Evolutionary conservation across 495 filamentous ascomycete species (phyloP), one percentile per base, ranked within the genome.

Genomic region (Neurospora sp.): DNA sequence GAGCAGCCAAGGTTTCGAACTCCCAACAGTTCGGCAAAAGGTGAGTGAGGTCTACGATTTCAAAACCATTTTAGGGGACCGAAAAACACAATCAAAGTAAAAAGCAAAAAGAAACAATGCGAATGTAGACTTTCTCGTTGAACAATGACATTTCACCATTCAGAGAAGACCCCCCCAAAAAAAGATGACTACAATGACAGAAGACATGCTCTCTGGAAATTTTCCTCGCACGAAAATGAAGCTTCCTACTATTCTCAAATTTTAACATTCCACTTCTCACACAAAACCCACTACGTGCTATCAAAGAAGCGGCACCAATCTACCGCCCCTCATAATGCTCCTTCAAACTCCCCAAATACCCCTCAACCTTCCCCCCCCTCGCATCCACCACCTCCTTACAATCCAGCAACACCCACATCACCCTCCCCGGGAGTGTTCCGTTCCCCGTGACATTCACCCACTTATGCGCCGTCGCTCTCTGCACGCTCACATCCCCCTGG

Each of bases 391-490:
- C 53, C 53, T 65, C 53, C 27, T 65, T 35, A 18, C 53, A 65
- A 4, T 65, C 53, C 27, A 65, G 10, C 53, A 65, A 18, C 12
- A 65, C 53, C 53, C 53, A 65, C 53, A 65, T 65, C 53, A 65
- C 53, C 27, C 53, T 65, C 53, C 53, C 53, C 14, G 53, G 53
- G 0, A 65, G 53, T 0, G 53, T 65, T 0, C 53, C 53, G 1
- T 65, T 65, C 0, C 53, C 53, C 1, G 53, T 65, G 1, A 65
- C 53, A 35, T 92, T 93, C 27, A 80, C 82, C 89, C 87, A 92
- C 5, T 81, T 83, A 81, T 92, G 90, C 59, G 81, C 87, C 12
- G 87, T 89, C 7, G 78, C 89, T 40, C 89, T 78, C 78, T 90
- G 87, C 53, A 90, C 82, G 7, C 77, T 77, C 2, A 86, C 76